phyloP scores from a whole-genome alignment of 805 yeast genomes.

The Cyberlindnera amylophila region DNA sequence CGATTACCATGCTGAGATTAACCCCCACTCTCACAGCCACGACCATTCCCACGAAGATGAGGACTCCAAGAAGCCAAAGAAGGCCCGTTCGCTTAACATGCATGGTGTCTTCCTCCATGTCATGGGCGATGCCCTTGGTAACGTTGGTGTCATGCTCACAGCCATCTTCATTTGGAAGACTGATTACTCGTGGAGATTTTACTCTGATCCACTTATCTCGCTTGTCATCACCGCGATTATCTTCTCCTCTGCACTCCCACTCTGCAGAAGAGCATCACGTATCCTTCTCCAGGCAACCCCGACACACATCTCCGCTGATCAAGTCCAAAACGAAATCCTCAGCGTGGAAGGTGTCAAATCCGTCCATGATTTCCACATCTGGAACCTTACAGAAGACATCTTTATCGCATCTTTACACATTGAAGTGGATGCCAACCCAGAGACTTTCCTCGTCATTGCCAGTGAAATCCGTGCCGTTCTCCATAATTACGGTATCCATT shows the following conservation, averaged over 20 bases:
- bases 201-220: conserved; percentile 83
- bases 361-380: conserved; percentile 92
- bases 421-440: conserved; percentile 63
- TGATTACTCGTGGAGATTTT: conserved; percentile 80
- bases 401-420: conserved; percentile 88
- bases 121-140: conserved; percentile 93
- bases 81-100: conserved; percentile 80
- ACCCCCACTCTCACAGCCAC: conserved; percentile 4
- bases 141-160: conserved; percentile 85
- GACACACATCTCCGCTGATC: conserved; percentile 69
- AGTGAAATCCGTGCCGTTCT: conserved; percentile 71
- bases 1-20: conserved; percentile 17
- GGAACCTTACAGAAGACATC: conserved; percentile 89
- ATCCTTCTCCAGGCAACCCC: conserved; percentile 94
- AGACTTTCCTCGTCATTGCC: conserved; percentile 66
- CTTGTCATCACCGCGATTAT: conserved; percentile 82
- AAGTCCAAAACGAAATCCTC: conserved; percentile 64
- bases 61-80: conserved; percentile 8
- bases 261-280: conserved; percentile 81
- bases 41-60: conserved; percentile 10
- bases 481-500: conserved; percentile 82
- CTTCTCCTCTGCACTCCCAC: conserved; percentile 86
- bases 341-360: conserved; percentile 71
- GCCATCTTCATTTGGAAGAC: conserved; percentile 95
- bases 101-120: conserved; percentile 96